phyloP scores from a whole-genome alignment of 306 rosid genomes.

The Trifolium dubium region DNA sequence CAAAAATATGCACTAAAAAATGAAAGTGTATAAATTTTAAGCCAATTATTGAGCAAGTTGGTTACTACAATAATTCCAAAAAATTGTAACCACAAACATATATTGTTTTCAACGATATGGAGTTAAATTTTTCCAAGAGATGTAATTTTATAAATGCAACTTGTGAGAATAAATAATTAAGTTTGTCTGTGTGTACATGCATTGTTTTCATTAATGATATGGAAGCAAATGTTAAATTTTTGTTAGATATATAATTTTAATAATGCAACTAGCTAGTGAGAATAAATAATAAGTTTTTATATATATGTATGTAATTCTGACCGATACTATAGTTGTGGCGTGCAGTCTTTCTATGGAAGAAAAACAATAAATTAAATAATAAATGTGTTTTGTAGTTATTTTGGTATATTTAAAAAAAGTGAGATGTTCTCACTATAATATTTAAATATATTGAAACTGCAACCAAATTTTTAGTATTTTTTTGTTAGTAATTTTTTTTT shows the following conservation, averaged over 20 bases:
- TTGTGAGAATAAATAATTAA: slow-evolving; percentile 32
- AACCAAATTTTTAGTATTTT: too few relatives aligned
- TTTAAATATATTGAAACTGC: too few relatives aligned
- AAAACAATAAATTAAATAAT: slow-evolving; percentile 24
- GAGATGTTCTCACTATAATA: too few relatives aligned
- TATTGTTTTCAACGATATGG: slow-evolving; percentile 13
- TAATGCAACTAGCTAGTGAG: slow-evolving; percentile 45
- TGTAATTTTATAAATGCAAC: slow-evolving; percentile 43
- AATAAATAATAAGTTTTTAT: not conserved
- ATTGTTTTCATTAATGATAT: slow-evolving; percentile 14
- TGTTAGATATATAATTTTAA: slow-evolving; percentile 39
- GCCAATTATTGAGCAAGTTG: slow-evolving; percentile 38
- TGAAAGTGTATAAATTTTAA: slow-evolving; percentile 14
- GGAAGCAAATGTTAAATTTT: not conserved
- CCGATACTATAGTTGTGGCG: slow-evolving; percentile 23
- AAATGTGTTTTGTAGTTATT: not conserved
- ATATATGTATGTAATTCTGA: not conserved
- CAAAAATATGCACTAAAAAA: not conserved
- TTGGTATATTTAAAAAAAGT: too few relatives aligned
- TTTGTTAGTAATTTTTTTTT: too few relatives aligned
- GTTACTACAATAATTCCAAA: not conserved
- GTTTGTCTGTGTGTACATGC: not conserved
- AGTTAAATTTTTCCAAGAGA: not conserved
- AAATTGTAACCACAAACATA: slow-evolving; percentile 13
- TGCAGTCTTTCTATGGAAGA: slow-evolving; percentile 25